Evolutionary conservation across 2,329 filamentous ascomycete species (phyloP), one percentile per base, ranked within the genome.

Genomic region (Biscogniauxia mediterranea): DNA sequence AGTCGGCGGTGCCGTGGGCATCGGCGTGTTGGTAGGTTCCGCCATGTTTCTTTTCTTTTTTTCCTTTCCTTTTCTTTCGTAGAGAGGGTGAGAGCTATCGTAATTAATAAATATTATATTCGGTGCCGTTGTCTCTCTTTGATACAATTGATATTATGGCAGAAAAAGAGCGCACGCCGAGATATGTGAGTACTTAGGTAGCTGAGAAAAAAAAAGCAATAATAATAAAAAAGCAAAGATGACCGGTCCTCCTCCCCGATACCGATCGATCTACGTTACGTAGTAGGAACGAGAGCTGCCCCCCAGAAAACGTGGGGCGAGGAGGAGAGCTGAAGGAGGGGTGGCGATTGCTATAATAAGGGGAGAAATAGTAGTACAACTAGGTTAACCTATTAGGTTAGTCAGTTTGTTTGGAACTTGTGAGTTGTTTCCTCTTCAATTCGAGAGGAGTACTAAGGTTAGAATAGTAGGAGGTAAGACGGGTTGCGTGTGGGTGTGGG

Each of bases 11-110:
- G 73, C 71, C 59, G 71, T 73, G 28, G 79, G 79, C 58, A 80
- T 76, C 2, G 79, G 79, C 3, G 79, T 81, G 66, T 81, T 81
- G 25, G 75, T 75, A 52, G 79, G 79, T 68, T 81, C 79, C 38
- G 79, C 79, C 79, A 81, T 81, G 64, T 8, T 32, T 28, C 26
- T 28, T 28, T 11, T 50, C 46, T 50, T 50, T 67, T 61, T 28
- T 5, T 28, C 4, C 26, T 28, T 28, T 28, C n/a, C n/a, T n/a
- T n/a, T n/a, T n/a, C n/a, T n/a, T n/a, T n/a, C n/a, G n/a, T n/a
- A n/a, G n/a, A n/a, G n/a, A n/a, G n/a, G 26, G 26, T 28, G 26
- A 28, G 26, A 28, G 8, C 4, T 28, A 28, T 28, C 26, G 26
- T 28, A 28, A 28, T 28, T 28, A 28, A 28, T 28, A 23, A 5